Percentiles rank a stretch among this genome's conserved stretches.
These are phyloP conservation scores for Arxiozyma bovina DNA, from an alignment of 1,139 yeast species.

Conservation along the genomic window DNA sequence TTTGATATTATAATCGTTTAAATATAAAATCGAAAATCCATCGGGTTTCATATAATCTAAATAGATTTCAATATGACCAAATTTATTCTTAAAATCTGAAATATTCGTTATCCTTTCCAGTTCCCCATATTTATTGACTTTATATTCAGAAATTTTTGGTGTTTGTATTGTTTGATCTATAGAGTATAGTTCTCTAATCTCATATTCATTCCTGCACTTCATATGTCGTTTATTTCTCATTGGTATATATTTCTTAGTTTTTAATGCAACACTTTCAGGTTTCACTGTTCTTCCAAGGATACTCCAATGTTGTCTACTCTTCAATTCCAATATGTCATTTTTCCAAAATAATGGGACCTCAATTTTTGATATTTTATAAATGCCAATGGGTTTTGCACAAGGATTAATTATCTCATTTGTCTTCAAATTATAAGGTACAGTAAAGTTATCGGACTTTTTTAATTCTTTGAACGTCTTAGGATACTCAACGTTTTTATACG, in stretches of 20 bases:
- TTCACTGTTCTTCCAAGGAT: constrained; percentile 19
- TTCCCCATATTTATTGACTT: constrained; percentile 7
- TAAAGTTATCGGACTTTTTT: constrained; percentile 15
- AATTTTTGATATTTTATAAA: not conserved
- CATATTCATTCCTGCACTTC: constrained; percentile 3
- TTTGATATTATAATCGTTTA: not conserved
- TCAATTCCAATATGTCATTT: constrained; percentile 14
- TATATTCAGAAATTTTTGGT: constrained; percentile 12
- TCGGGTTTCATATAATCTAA: constrained; percentile 12
- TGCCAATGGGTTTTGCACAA: constrained; percentile 3
- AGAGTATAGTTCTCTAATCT: constrained; percentile 16
- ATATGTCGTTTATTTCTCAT: constrained; percentile 7
- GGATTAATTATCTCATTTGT: constrained; percentile 9
- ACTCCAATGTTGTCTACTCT: constrained; percentile 23
- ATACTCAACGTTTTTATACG: constrained; percentile 9
- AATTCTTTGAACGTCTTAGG: constrained; percentile 14
- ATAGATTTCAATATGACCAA: constrained; percentile 22
- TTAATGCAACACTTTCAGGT: constrained; percentile 10
- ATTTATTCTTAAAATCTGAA: constrained; percentile 14
- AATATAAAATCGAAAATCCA: constrained; percentile 14
- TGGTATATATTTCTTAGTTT: constrained; percentile 12
- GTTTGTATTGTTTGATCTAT: constrained; percentile 19
- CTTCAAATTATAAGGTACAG: constrained; percentile 10
- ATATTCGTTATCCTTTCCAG: constrained; percentile 11
- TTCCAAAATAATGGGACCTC: constrained; percentile 15